phyloP scores from a whole-genome alignment of 2,329 filamentous ascomycete genomes.

The Fusarium anthophilum region DNA sequence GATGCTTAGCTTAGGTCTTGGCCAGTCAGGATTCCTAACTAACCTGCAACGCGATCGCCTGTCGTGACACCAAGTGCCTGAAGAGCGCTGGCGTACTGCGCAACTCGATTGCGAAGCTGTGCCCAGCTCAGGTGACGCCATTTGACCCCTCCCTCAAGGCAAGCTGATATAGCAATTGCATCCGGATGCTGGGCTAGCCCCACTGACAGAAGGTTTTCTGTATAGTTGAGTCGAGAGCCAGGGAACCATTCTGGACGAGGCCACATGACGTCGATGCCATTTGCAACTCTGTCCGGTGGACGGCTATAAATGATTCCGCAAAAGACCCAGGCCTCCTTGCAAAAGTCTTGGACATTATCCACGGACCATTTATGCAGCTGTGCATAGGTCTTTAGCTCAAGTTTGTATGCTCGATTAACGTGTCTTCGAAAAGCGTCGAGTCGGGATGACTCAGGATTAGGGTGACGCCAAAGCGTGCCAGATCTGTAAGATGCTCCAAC shows the following conservation, averaged over 20 bases:
- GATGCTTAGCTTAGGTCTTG: not conserved
- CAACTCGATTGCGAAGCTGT: not conserved
- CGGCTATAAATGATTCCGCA: not conserved
- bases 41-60: not conserved
- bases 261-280: not conserved
- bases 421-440: not conserved
- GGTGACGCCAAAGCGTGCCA: not conserved
- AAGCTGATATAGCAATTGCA: not conserved
- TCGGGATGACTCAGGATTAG: not conserved
- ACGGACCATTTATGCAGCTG: not conserved
- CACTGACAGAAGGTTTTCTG: not conserved
- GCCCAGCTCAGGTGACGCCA: not conserved
- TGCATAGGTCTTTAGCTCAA: not conserved
- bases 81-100: not conserved
- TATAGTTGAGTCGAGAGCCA: not conserved
- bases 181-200: not conserved
- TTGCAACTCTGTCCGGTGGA: not conserved
- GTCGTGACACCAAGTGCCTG: not conserved
- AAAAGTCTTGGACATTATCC: not conserved
- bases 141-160: not conserved
- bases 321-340: not conserved
- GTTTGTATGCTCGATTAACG: not conserved
- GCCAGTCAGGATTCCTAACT: not conserved
- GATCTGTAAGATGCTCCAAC: too few relatives aligned
- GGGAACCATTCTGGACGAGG: not conserved